A percentile compares a stretch with the other conserved stretches of the same genome.
phyloP scores from a whole-genome alignment of 2,329 filamentous ascomycete genomes.

The Alternaria brassicae region DNA sequence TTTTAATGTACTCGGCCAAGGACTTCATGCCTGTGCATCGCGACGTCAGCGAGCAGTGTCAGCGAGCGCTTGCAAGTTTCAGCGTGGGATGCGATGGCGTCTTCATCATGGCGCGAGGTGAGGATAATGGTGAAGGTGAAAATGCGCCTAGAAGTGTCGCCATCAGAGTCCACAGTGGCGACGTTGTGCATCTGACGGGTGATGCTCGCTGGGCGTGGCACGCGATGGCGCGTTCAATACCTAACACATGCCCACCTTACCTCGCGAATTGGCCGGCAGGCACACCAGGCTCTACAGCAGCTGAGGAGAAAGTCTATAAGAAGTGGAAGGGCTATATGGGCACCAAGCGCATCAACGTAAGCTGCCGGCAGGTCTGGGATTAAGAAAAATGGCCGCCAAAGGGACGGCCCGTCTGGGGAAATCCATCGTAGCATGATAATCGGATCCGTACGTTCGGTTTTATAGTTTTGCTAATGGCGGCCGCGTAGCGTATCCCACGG shows the following conservation, averaged over 20 bases:
- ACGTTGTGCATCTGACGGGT: constrained; percentile 87
- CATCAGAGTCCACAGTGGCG: constrained; percentile 74
- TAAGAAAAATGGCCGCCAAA: constrained; percentile 20
- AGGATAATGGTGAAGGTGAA: constrained; percentile 44
- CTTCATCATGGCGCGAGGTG: constrained; percentile 73
- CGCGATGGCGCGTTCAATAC: constrained; percentile 86
- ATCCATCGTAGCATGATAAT: neutral
- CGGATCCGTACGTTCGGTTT: constrained; percentile 1
- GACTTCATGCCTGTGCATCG: constrained; percentile 93
- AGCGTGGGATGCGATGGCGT: constrained; percentile 90
- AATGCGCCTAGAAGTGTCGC: constrained; percentile 42
- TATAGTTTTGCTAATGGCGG: neutral
- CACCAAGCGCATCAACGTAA: constrained; percentile 51
- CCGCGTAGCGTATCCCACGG: neutral
- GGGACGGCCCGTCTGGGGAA: constrained; percentile 10
- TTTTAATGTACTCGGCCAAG: constrained; percentile 89
- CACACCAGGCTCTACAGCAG: constrained; percentile 40
- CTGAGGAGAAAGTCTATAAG: constrained; percentile 46
- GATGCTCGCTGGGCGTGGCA: constrained; percentile 92
- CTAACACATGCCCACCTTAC: constrained; percentile 77
- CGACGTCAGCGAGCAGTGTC: constrained; percentile 88
- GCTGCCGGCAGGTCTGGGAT: constrained; percentile 52
- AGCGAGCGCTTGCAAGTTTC: constrained; percentile 82
- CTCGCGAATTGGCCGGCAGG: constrained; percentile 75
- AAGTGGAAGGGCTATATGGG: constrained; percentile 52